A percentile compares a stretch with the other conserved stretches of the same genome.
phyloP scores from a whole-genome alignment of 768 basidiomycete genomes.

The Lactifluus hygrophoroides region DNA sequence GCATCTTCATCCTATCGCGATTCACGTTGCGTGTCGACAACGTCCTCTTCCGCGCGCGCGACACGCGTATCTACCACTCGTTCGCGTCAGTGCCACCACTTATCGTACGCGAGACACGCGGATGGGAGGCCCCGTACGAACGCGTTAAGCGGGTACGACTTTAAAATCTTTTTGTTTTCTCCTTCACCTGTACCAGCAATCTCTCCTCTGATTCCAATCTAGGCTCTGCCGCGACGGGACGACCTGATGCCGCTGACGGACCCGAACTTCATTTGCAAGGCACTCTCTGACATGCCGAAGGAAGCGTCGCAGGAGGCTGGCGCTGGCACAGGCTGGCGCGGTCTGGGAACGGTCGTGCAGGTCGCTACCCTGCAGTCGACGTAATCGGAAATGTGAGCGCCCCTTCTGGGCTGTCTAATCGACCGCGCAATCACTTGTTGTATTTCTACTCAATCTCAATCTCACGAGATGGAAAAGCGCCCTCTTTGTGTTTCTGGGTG shows the following conservation, averaged over 20 bases:
- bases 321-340: constrained; percentile 79
- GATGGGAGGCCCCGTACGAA: constrained; percentile 88
- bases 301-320: constrained; percentile 50
- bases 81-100: constrained; percentile 53
- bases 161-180: constrained; percentile 3
- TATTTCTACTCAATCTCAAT: neutral
- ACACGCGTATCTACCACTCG: constrained; percentile 85
- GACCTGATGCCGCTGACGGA: constrained; percentile 89
- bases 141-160: constrained; percentile 68
- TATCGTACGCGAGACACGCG: constrained; percentile 72
- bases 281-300: constrained; percentile 53
- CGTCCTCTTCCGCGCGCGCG: constrained; percentile 84
- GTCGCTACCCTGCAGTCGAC: constrained; percentile 32
- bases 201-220: neutral
- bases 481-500: neutral
- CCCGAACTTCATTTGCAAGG: constrained; percentile 69
- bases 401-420: neutral
- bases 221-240: constrained; percentile 63
- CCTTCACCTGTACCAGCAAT: too few species aligned
- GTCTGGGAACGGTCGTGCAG: constrained; percentile 58
- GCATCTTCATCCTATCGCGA: constrained; percentile 81
- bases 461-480: neutral
- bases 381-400: neutral
- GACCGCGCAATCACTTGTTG: neutral
- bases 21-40: constrained; percentile 93